phyloP scores from a whole-genome alignment of 2,329 filamentous ascomycete genomes.

The Chalara sp. region DNA sequence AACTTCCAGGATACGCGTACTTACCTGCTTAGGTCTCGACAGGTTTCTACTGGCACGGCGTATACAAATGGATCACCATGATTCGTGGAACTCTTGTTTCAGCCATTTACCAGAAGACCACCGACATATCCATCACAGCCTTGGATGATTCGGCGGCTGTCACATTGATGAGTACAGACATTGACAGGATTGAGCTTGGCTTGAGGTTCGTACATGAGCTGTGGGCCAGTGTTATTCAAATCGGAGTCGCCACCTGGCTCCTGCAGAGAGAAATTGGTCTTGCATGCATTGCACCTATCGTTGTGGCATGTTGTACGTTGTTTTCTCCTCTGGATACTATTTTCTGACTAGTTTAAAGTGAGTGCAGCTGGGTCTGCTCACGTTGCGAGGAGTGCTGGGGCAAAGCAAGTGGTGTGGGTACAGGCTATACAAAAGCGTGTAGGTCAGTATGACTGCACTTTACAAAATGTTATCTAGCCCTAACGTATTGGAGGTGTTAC shows the following conservation, averaged over 20 bases:
- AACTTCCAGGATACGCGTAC: neutral
- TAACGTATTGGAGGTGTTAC: neutral
- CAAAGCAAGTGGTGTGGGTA: slow-evolving; percentile 19
- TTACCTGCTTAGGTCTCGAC: too few species aligned
- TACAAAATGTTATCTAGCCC: too few species aligned
- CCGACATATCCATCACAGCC: slow-evolving; percentile 16
- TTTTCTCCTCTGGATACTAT: neutral
- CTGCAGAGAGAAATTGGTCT: slow-evolving; percentile 22
- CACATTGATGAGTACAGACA: slow-evolving; percentile 23
- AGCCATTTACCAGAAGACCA: slow-evolving; percentile 22
- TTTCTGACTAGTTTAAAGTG: neutral
- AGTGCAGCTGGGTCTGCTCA: neutral
- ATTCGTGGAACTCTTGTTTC: slow-evolving; percentile 22
- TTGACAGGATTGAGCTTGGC: slow-evolving; percentile 19
- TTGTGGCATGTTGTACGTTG: too few species aligned
- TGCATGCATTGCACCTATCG: neutral
- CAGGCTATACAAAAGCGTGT: slow-evolving; percentile 18
- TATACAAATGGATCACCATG: slow-evolving; percentile 17
- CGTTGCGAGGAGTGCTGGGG: neutral
- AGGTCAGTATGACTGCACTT: too few species aligned
- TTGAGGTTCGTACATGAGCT: slow-evolving; percentile 21
- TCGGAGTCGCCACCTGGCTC: slow-evolving; percentile 23
- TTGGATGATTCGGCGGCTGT: slow-evolving; percentile 21
- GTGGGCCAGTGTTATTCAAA: slow-evolving; percentile 20
- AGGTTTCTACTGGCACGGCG: slow-evolving; percentile 18